Evolutionary conservation across 2,329 filamentous ascomycete species (phyloP), one percentile per base, ranked within the genome.

Genomic region (Hypoxylon sp.): DNA sequence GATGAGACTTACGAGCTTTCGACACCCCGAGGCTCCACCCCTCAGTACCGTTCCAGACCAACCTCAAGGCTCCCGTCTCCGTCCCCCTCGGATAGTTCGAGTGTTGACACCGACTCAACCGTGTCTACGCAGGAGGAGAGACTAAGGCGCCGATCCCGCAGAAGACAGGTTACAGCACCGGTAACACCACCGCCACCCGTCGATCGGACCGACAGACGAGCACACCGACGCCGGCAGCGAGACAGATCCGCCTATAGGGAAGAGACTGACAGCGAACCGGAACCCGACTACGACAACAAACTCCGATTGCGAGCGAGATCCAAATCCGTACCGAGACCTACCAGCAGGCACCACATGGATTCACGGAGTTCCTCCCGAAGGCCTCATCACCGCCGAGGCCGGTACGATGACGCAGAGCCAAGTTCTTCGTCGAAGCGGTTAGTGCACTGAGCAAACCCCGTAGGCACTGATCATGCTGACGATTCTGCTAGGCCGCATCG

Each of bases 31-130:
- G 78, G 74, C 30, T 81, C 81, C 30, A 77, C 77, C 30, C 79
- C 76, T 62, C 74, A 74, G 57, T 77, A 80, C 66, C 80, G 79
- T 40, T 83, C 82, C 3, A 81, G 80, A 25, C 80, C 78, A 6
- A 73, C 76, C 22, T 81, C 82, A 44, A 76, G 75, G 59, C 74
- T 76, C 42, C 81, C 78, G 27, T 81, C 75, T 58, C 77, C 75
- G 49, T 79, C 75, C 54, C 81, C 81, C 2, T 74, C 79, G 6
- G 78, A 75, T 56, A 82, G 80, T 27, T 81, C 81, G 5, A 82
- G 81, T 20, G 77, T 76, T 42, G 81, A 81, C 13, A 81, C 80
- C n/a, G 79, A 78, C n/a, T 75, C 75, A 3, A 80, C 78, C 44
- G 71, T 75, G n/a, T 79, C 78, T 31, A 79, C 79, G 6, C 73